Conservation (phyloP, 176 grass and related monocot species). For the Phyllostachys edulis region DNA sequence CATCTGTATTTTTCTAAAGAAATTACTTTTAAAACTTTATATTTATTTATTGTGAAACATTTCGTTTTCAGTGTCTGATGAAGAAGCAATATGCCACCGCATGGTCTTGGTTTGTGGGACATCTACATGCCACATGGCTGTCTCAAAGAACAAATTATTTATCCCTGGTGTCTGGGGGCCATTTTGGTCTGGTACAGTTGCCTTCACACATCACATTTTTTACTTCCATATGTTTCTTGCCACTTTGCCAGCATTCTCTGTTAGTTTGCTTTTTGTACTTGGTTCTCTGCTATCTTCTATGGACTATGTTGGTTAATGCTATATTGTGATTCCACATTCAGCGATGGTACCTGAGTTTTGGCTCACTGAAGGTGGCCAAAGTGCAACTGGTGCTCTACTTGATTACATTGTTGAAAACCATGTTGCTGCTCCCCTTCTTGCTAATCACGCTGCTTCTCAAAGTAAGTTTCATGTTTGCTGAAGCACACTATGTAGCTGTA, state of each 20-base stretch:
- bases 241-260: conserved; percentile 14
- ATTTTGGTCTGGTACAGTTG: conserved; percentile 86
- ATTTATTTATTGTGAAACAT: conserved; percentile 24
- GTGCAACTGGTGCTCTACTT: conserved; percentile 86
- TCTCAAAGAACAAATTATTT: conserved; percentile 78
- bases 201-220: not conserved
- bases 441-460: conserved; percentile 78
- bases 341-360: conserved; percentile 91
- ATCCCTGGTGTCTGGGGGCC: conserved; percentile 93
- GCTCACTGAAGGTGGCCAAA: conserved; percentile 95
- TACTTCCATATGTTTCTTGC: not conserved
- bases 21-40: not conserved
- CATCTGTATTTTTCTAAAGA: conserved; percentile 8
- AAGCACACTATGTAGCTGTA: not conserved
- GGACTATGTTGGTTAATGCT: conserved; percentile 6
- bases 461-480: conserved; percentile 48
- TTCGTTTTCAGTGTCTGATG: conserved; percentile 46
- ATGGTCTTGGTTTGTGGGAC: conserved; percentile 97
- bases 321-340: conserved; percentile 36
- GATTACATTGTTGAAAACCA: conserved; percentile 82
- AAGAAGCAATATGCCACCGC: conserved; percentile 66
- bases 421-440: conserved; percentile 68
- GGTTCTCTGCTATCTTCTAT: conserved; percentile 10
- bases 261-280: conserved; percentile 12
- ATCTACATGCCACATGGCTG: conserved; percentile 95